These are phyloP conservation scores for Melaleuca alternifolia DNA, from an alignment of 345 rosid species.

Conservation along the genomic window DNA sequence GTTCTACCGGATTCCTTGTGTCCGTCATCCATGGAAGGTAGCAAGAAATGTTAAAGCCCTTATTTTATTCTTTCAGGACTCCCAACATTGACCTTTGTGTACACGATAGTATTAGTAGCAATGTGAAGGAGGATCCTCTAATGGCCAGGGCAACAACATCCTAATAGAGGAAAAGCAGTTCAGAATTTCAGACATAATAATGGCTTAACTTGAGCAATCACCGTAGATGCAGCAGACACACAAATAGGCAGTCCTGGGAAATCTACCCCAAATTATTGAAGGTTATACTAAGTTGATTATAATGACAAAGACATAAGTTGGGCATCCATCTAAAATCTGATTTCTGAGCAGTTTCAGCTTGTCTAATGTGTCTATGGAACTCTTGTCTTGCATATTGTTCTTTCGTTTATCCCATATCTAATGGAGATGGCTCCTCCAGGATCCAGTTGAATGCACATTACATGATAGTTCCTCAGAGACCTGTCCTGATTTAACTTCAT, in stretches of 20 bases:
- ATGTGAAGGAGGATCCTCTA: not conserved
- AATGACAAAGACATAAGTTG: not conserved
- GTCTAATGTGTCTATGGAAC: not conserved
- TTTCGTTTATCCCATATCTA: not conserved
- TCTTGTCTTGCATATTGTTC: not conserved
- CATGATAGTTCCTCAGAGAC: not conserved
- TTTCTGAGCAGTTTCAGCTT: not conserved
- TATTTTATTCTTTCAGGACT: not conserved
- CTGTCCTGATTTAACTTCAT: constrained; percentile 3
- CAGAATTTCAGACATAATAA: not conserved
- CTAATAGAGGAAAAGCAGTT: not conserved
- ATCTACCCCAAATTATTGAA: not conserved
- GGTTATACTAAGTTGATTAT: not conserved
- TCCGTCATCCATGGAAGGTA: constrained; percentile 97
- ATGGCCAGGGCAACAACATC: not conserved
- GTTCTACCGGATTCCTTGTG: constrained; percentile 74
- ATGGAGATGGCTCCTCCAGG: not conserved
- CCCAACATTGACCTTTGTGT: not conserved
- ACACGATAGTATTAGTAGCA: not conserved
- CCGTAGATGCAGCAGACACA: not conserved
- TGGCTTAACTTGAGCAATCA: not conserved
- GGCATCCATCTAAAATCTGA: not conserved
- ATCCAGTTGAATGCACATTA: not conserved
- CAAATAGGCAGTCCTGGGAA: not conserved
- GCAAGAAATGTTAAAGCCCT: not conserved